Evolutionary conservation across 441 rosid genomes (phyloP), one percentile per base, ranked within the genome.

Genomic region (Mallotus japonicus): DNA sequence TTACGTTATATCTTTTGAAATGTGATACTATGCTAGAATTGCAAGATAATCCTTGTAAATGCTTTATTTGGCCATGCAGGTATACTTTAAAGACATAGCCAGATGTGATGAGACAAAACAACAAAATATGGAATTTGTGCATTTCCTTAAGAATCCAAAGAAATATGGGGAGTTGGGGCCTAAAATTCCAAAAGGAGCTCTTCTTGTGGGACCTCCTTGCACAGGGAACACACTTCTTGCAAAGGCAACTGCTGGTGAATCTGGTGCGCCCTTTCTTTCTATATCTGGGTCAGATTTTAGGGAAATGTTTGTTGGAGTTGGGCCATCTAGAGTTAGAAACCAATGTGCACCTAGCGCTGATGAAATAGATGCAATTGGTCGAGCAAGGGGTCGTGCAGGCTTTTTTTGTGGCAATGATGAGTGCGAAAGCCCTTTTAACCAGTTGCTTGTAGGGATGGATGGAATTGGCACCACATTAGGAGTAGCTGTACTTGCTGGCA

Each of bases 31-130:
- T 46, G 51, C 2, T 57, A 17, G 16, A 62, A 22, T 20, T 69
- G 50, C 20, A 42, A 42, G 24, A 53, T 71, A 53, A 62, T 40
- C 57, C 22, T 12, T 71, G 65, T 65, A 42, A 59, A 79, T 73
- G 70, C 70, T 75, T 40, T 72, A 61, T 69, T 56, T 81, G 68
- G 53, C 70, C 69, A 71, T 62, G 22, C 60, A 87, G 90, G 86
- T 88, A 68, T 85, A 80, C 65, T 88, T 88, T 65, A 88, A 88
- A 76, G 92, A 88, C 55, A 88, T 87, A 15, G 92, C 89, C 68
- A 88, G 95, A 17, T 90, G 92, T 76, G 95, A 89, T 75, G 95
- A 88, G 82, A 89, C 92, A 72, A 88, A 89, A 78, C 88, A 86
- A 80, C 89, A 89, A 75, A 88, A 87, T 44, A 86, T 87, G 90